phyloP scores from a whole-genome alignment of 2,329 filamentous ascomycete species.

The Fonsecaea monophora region DNA sequence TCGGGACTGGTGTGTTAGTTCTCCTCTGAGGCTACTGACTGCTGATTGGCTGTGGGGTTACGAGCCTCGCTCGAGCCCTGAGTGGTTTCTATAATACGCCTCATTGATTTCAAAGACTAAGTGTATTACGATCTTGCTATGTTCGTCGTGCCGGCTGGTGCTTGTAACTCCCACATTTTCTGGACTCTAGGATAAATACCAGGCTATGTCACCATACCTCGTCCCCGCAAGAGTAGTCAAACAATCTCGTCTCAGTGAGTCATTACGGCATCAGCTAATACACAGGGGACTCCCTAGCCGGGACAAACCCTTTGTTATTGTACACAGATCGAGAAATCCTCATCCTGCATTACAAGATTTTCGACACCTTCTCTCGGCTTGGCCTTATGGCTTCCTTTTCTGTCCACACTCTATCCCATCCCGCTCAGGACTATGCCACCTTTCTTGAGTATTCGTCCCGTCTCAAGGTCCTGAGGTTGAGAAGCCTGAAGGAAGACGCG shows the following conservation, averaged over 20 bases:
- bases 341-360: not conserved
- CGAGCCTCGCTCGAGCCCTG: not conserved
- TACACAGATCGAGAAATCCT: not conserved
- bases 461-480: slow-evolving; percentile 40
- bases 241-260: not conserved
- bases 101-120: not conserved
- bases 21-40: not conserved
- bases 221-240: no score
- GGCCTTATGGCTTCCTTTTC: slow-evolving; percentile 26
- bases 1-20: not conserved
- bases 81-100: not conserved
- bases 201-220: no score
- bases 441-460: slow-evolving; percentile 28
- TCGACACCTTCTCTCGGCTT: not conserved
- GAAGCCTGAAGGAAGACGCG: slow-evolving; percentile 42
- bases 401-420: slow-evolving; percentile 23
- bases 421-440: slow-evolving; percentile 21
- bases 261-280: not conserved
- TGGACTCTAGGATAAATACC: no score
- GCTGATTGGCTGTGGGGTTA: not conserved
- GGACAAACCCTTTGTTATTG: not conserved
- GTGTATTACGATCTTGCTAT: not conserved
- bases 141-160: not conserved
- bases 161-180: no score
- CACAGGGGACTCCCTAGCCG: not conserved